Percentiles rank a stretch among this genome's conserved stretches.
Evolutionary conservation across 2,329 filamentous ascomycete genomes (phyloP).

Genomic region (Scleromitrula shiraiana): DNA sequence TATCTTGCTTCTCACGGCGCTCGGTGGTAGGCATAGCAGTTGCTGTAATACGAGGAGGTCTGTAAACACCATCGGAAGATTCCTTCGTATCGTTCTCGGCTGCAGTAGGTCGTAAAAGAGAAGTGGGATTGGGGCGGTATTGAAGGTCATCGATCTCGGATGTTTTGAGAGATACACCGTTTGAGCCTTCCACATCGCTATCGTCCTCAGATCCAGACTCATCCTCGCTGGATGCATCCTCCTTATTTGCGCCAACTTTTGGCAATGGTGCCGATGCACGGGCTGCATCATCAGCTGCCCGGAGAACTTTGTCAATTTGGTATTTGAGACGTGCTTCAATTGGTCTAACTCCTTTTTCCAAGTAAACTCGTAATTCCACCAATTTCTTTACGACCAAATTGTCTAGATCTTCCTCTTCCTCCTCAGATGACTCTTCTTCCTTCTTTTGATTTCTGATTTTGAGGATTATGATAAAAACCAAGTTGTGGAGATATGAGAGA

Average conservation of each 20-base stretch:
- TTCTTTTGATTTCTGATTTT: conserved; percentile 56
- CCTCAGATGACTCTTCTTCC: conserved; percentile 26
- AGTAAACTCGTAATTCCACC: conserved; percentile 82
- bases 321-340: conserved; percentile 87
- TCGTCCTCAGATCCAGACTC: conserved; percentile 29
- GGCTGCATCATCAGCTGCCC: conserved; percentile 61
- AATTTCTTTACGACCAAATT: conserved; percentile 74
- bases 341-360: conserved; percentile 87
- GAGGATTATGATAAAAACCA: conserved; percentile 78
- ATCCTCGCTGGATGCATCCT: conserved; percentile 13
- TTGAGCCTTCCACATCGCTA: conserved; percentile 26
- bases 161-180: conserved; percentile 20
- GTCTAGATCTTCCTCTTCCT: conserved; percentile 40
- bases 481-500: conserved; percentile 88
- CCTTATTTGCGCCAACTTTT: conserved; percentile 2
- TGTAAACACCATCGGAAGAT: conserved; percentile 65
- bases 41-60: conserved; percentile 79
- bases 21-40: conserved; percentile 66
- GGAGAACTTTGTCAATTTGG: conserved; percentile 90
- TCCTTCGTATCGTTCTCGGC: conserved; percentile 30
- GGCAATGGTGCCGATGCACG: conserved; percentile 6
- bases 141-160: conserved; percentile 48
- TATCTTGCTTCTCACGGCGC: conserved; percentile 45
- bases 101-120: conserved; percentile 29
- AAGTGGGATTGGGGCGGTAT: conserved; percentile 52